Conservation (phyloP, 257 asterid species). For the Coffea eugenioides region DNA sequence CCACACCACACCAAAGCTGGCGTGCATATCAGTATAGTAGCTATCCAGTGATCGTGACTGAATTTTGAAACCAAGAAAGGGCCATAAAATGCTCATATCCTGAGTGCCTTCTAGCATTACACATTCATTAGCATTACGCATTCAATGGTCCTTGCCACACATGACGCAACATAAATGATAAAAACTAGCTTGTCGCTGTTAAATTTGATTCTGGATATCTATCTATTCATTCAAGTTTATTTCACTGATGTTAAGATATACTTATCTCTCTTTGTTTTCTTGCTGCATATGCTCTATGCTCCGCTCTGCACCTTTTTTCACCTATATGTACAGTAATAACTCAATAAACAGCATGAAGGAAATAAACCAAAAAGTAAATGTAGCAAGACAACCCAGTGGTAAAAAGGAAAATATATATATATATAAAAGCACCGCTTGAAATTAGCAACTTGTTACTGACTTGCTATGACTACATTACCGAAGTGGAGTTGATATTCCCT, state of each 20-base stretch:
- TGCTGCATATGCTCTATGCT: background rate
- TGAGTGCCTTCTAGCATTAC: background rate
- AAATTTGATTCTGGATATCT: background rate
- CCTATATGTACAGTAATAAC: background rate
- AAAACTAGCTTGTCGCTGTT: conserved; percentile 10
- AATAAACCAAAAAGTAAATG: background rate
- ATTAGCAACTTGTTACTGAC: conserved; percentile 13
- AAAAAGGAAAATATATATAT: too few relatives aligned
- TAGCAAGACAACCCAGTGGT: background rate
- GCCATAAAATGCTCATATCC: background rate
- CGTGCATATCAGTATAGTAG: conserved; percentile 21
- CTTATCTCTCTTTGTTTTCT: background rate
- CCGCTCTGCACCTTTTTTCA: background rate
- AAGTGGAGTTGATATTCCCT: background rate
- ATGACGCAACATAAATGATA: background rate
- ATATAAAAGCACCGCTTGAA: background rate
- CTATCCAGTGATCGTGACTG: conserved; percentile 37
- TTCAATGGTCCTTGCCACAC: background rate
- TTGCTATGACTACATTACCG: background rate
- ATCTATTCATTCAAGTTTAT: background rate
- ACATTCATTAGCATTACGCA: background rate
- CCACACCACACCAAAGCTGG: conserved; percentile 23
- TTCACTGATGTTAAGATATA: background rate
- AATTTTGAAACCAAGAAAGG: conserved; percentile 28
- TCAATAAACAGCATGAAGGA: background rate